A percentile compares a stretch with the other conserved stretches of the same genome.
Conservation (phyloP, 2,329 filamentous ascomycete genomes). For the Pseudogymnoascus sp. region DNA sequence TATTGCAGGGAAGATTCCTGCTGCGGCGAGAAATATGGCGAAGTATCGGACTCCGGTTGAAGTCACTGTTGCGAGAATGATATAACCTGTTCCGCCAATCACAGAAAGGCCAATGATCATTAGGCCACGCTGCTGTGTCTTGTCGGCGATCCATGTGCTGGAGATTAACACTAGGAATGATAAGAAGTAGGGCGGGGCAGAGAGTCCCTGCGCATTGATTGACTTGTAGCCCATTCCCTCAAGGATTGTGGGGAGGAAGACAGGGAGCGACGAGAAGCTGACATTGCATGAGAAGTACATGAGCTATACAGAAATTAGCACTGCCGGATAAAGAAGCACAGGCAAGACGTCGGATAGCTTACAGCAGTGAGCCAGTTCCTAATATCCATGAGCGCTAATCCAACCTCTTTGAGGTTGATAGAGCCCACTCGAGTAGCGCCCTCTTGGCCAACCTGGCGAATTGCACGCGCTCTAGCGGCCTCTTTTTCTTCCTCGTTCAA, state of each 20-base stretch:
- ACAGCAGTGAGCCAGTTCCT: conserved; percentile 43
- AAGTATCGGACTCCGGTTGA: conserved; percentile 38
- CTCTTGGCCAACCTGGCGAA: conserved; percentile 46
- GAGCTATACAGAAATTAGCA: conserved; percentile 25
- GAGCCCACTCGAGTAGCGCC: conserved; percentile 41
- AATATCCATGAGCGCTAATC: conserved; percentile 39
- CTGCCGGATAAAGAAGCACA: neutral
- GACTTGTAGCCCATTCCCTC: conserved; percentile 60
- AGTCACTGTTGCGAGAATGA: conserved; percentile 52
- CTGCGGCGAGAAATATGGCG: conserved; percentile 46
- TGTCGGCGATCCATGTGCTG: conserved; percentile 59
- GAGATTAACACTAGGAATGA: conserved; percentile 56
- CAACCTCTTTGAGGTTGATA: conserved; percentile 40
- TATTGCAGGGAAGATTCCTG: conserved; percentile 60
- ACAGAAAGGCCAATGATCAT: conserved; percentile 50
- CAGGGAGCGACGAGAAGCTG: conserved; percentile 57
- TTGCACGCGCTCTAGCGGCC: conserved; percentile 46
- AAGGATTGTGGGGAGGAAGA: conserved; percentile 58
- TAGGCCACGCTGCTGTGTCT: conserved; percentile 54
- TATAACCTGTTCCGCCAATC: conserved; percentile 55
- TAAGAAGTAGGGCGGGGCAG: conserved; percentile 63
- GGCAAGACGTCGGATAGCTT: conserved; percentile 19
- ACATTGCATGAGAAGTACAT: conserved; percentile 59
- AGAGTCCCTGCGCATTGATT: conserved; percentile 63
- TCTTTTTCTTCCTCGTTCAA: conserved; percentile 35